Conservation (phyloP, 164 flowering plant species). For the Macadamia integrifolia region DNA sequence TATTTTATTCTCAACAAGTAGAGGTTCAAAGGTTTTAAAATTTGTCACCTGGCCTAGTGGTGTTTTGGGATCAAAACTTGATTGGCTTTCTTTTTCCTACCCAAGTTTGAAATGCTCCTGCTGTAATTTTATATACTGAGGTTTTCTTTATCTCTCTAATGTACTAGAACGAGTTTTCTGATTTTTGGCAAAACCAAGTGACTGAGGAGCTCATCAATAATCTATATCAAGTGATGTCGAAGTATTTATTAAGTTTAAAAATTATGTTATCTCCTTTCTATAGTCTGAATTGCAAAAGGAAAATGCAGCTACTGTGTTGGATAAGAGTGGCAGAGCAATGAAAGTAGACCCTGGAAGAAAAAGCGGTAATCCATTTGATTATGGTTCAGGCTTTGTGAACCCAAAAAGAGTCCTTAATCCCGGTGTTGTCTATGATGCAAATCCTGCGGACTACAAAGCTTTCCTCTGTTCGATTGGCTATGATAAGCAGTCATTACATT, state of each 20-base stretch:
- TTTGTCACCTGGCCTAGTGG: neutral
- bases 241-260: neutral
- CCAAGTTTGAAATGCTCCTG: neutral
- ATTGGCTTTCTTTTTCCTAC: neutral
- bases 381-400: slow-evolving; percentile 66
- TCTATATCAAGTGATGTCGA: neutral
- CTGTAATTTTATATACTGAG: neutral
- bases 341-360: slow-evolving; percentile 58
- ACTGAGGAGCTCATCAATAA: neutral
- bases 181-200: neutral
- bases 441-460: slow-evolving; percentile 39
- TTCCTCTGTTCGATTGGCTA: slow-evolving; percentile 79
- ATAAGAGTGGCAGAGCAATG: slow-evolving; percentile 44
- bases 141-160: neutral
- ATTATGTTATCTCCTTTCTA: slow-evolving; percentile 1
- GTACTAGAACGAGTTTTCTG: neutral
- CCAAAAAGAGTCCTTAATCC: slow-evolving; percentile 61
- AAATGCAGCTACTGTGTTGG: slow-evolving; percentile 51
- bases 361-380: slow-evolving; percentile 61
- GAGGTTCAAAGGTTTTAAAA: neutral
- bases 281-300: slow-evolving; percentile 13
- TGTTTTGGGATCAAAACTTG: neutral
- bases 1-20: neutral
- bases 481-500: slow-evolving; percentile 31
- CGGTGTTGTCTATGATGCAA: slow-evolving; percentile 67